Base-by-base conservation (phyloP, 345 rosid genomes). In the Citrus unshiu region DNA sequence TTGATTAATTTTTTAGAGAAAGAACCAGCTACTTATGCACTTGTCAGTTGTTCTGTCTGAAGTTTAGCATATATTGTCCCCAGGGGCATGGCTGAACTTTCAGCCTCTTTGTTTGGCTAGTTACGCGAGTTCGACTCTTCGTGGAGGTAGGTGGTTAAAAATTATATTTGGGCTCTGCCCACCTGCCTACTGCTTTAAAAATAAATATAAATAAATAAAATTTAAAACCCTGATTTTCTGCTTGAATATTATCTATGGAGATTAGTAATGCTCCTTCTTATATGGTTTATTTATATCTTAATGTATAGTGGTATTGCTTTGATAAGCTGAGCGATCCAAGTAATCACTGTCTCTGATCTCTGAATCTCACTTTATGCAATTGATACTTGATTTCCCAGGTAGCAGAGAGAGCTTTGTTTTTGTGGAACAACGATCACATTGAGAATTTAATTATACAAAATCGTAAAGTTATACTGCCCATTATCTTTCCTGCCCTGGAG, bases 381-480 rank as follows among this genome's bases (percentile, higher is more conserved):
- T 77, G 58, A 58, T 81, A 51, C 9, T 83, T 43, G 64, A 16
- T 75, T 73, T 77, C 72, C 60, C 85, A 91, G 95, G 93, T 91
- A 78, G 92, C 95, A 22, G 95, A 91, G 82, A 83, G 93, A 85
- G 93, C 95, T 68, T 81, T 91, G 78, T 90, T 87, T 83, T 85
- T 90, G 77, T 91, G 95, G 95, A 90, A 90, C 87, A 90, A 91
- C 63, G 89, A 90, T 74, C 95, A 91, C 87, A 91, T 91, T 0
- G 92, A 88, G 80, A 91, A 87, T 82, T 81, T 91, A 69, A 90
- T 91, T 62, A 84, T 84, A 82, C 93, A 91, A 79, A 90, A 88
- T 70, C 88, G 91, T 57, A 90, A 83, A 75, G 88, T 89, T 9
- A 84, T 91, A 81, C 84, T 91, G 67, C 93, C 93, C 5, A 84